Percentiles rank a stretch among this genome's conserved stretches.
Evolutionary conservation across 805 yeast genomes (phyloP).

Genomic region (Debaryomyces tyrocola): DNA sequence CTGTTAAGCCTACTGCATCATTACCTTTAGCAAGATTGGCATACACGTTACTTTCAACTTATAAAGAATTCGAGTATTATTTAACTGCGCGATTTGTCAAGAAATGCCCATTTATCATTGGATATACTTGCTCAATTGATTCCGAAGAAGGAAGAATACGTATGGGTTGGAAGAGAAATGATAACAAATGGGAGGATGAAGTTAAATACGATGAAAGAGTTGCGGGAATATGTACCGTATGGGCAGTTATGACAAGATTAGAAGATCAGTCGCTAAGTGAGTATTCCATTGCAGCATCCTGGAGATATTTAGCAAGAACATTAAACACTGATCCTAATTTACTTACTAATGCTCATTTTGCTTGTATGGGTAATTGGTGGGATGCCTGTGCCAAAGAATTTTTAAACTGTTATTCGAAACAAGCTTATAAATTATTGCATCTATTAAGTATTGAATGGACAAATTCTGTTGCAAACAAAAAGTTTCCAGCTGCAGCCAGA

Average conservation of each 20-base stretch:
- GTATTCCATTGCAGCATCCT: conserved; percentile 48
- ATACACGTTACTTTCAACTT: conserved; percentile 46
- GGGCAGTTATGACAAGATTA: conserved; percentile 66
- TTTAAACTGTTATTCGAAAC: conserved; percentile 58
- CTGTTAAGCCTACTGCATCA: conserved; percentile 75
- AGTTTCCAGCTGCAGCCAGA: conserved; percentile 77
- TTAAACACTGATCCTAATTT: conserved; percentile 54
- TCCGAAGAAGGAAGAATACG: conserved; percentile 77
- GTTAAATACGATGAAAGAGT: conserved; percentile 80
- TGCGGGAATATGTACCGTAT: conserved; percentile 81
- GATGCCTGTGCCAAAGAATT: conserved; percentile 71
- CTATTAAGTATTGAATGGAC: conserved; percentile 55
- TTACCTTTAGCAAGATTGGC: conserved; percentile 75
- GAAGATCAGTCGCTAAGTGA: conserved; percentile 27
- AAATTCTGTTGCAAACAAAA: conserved; percentile 45
- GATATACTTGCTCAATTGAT: conserved; percentile 71
- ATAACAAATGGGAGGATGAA: conserved; percentile 58
- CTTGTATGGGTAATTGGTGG: conserved; percentile 85
- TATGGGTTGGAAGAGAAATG: conserved; percentile 84
- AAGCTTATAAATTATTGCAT: conserved; percentile 62
- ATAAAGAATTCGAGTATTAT: conserved; percentile 53
- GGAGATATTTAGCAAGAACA: conserved; percentile 74
- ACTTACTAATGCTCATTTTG: conserved; percentile 68
- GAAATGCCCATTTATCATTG: conserved; percentile 87
- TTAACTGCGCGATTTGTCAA: conserved; percentile 81